Base-by-base conservation (phyloP, 305 asterid genomes). In the Plantago coronopus region DNA sequence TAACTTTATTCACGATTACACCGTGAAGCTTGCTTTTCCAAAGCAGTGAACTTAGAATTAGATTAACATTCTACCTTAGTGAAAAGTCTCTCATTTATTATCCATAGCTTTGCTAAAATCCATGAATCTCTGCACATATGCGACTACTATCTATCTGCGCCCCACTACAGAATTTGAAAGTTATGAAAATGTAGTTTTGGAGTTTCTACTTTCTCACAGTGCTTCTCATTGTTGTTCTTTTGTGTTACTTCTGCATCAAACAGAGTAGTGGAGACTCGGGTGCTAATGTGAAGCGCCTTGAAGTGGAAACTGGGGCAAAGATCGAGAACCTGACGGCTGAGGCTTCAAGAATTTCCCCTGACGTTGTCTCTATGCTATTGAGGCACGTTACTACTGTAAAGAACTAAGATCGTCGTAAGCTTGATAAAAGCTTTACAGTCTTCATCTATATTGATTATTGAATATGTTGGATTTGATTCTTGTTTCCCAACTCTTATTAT, bases 241-340 rank as follows among this genome's bases (percentile, higher is more conserved):
- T n/a, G n/a, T n/a, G n/a, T n/a, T 13, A 22, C 29, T 1, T 25
- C 19, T 15, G 53, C 20, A 17, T 62, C 34, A 20, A 59, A 64
- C 89, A 93, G 99, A 87, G 76, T 65, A 93, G 97, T 27, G 97
- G 95, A 65, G 89, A 84, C 74, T 81, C 88, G 0, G 96, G 96
- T 72, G 94, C 94, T 61, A 88, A 83, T 65, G 91, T 85, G 69
- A 88, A 88, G 75, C 95, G 87, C 63, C 95, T 87, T 63, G 95
- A 87, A 57, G 70, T 64, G 66, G 99, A 93, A 78, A 93, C 99
- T 0, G 79, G 62, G 2, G 86, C 25, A 34, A 93, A 83, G 82
- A 87, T 93, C 56, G 25, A 69, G n/a, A 81, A 89, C 68, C 83
- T 93, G 25, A 81, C 83, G 76, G 61, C 72, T 15, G 86, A 89